phyloP scores from a whole-genome alignment of 352 stramenopile genomes.

The Globisporangium cystogenes region DNA sequence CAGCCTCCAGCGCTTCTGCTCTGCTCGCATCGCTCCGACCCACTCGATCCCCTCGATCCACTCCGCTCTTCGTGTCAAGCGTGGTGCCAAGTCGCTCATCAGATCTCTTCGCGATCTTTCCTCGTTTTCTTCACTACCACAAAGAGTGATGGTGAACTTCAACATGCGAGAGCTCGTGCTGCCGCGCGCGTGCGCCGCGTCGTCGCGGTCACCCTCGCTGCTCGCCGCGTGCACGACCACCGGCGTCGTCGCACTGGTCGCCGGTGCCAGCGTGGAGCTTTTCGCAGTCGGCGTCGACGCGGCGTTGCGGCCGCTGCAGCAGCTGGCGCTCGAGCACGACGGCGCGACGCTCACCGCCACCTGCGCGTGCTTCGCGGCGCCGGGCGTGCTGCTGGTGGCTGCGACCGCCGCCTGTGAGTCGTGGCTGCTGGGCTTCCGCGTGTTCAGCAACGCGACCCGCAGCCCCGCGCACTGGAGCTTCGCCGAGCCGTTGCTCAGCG shows the following conservation, averaged over 20 bases:
- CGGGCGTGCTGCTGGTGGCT: conserved; percentile 39
- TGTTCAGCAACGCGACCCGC: conserved; percentile 20
- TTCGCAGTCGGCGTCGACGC: conserved; percentile 10
- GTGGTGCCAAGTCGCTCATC: too few relatives aligned
- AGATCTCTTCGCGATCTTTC: not conserved
- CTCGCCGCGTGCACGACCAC: not conserved
- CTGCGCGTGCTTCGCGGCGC: conserved; percentile 32
- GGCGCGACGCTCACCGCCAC: conserved; percentile 14
- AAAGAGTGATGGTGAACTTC: not conserved
- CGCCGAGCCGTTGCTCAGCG: conserved; percentile 17
- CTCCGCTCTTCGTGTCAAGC: too few relatives aligned
- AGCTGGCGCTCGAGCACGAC: not conserved
- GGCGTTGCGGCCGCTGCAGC: not conserved
- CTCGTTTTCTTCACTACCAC: not conserved
- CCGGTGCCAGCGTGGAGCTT: not conserved
- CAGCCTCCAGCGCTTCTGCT: too few relatives aligned
- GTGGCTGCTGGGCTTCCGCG: conserved; percentile 46
- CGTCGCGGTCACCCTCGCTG: not conserved
- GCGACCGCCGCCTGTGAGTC: not conserved
- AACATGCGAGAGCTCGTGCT: not conserved
- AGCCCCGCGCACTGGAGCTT: conserved; percentile 38
- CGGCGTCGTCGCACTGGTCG: not conserved
- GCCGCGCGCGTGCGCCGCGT: not conserved
- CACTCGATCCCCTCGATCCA: too few relatives aligned
- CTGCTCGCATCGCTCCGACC: too few relatives aligned